A percentile compares a stretch with the other conserved stretches of the same genome.
Evolutionary conservation across 352 stramenopile genomes (phyloP).

Genomic region (Phytophthora pseudosyringae): DNA sequence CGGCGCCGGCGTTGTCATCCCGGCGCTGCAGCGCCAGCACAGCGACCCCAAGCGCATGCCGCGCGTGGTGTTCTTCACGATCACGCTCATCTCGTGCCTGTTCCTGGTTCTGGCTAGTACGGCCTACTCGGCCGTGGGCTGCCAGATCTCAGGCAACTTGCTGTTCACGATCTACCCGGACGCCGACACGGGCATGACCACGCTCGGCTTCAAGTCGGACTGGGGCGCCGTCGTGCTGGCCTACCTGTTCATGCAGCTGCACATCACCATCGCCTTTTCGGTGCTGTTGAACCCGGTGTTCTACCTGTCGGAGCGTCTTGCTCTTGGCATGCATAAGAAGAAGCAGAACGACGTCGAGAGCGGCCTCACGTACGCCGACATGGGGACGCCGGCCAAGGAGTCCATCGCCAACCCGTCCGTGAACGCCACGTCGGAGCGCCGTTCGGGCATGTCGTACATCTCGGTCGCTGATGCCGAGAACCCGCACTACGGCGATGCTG

Average conservation of each 20-base stretch:
- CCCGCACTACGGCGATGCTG: conserved; percentile 31
- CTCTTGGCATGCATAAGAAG: conserved; percentile 58
- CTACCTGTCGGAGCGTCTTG: conserved; percentile 52
- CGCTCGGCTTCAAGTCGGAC: conserved; percentile 46
- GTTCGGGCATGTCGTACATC: conserved; percentile 37
- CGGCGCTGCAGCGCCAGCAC: conserved; percentile 60
- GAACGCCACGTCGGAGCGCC: conserved; percentile 34
- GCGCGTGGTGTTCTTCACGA: conserved; percentile 55
- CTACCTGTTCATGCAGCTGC: conserved; percentile 47
- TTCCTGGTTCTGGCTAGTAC: conserved; percentile 57
- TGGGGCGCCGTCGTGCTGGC: conserved; percentile 43
- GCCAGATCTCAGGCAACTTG: conserved; percentile 70
- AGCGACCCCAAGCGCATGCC: conserved; percentile 62
- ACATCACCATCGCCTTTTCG: conserved; percentile 41
- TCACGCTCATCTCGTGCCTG: conserved; percentile 54
- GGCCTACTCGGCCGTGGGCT: conserved; percentile 61
- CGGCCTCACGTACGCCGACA: conserved; percentile 31
- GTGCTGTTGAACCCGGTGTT: conserved; percentile 50
- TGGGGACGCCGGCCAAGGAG: conserved; percentile 26
- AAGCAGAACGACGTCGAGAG: conserved; percentile 41
- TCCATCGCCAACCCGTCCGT: conserved; percentile 28
- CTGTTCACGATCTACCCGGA: conserved; percentile 64
- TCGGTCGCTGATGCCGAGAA: conserved; percentile 38
- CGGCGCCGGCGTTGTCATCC: conserved; percentile 62
- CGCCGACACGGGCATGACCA: conserved; percentile 27